A percentile compares a stretch with the other conserved stretches of the same genome.
Conservation (phyloP, 768 basidiomycete genomes). For the Mrakia blollopis region DNA sequence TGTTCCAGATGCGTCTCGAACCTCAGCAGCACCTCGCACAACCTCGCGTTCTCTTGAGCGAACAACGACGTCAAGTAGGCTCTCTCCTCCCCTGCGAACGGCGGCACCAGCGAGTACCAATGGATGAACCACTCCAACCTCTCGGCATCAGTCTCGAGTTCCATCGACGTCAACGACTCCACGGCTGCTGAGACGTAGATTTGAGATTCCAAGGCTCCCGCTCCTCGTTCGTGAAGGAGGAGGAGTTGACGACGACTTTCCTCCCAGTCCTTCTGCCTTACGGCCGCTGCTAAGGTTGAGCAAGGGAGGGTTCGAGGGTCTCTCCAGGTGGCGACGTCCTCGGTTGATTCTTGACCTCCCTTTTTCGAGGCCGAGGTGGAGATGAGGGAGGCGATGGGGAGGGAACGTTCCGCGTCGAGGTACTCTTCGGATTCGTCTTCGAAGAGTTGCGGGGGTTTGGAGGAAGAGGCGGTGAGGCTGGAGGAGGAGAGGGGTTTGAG, state of each 20-base stretch:
- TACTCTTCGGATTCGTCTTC: slow-evolving; percentile 1
- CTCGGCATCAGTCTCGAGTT: slow-evolving; percentile 16
- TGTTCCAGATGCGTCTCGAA: background rate
- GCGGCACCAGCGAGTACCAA: slow-evolving; percentile 25
- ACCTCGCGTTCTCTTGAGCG: background rate
- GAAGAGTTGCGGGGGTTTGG: background rate
- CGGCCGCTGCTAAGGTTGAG: background rate
- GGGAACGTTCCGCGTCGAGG: background rate
- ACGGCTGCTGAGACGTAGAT: slow-evolving; percentile 16
- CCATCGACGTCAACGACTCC: background rate
- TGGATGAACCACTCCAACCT: slow-evolving; percentile 25
- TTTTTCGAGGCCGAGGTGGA: too few relatives aligned
- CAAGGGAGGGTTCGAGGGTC: background rate
- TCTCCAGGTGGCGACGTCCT: background rate
- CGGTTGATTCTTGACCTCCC: background rate
- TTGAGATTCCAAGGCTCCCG: background rate
- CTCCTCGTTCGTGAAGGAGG: background rate
- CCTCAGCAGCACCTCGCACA: slow-evolving; percentile 11
- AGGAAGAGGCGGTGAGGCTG: background rate
- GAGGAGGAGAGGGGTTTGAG: background rate
- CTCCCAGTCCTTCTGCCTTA: background rate
- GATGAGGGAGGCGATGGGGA: background rate
- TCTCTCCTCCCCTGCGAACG: background rate
- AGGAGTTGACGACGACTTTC: slow-evolving; percentile 5
- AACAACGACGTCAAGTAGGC: background rate